Evolutionary conservation across 192 early-diverging fungal genomes (phyloP).

Genomic region (Podila verticillata): DNA sequence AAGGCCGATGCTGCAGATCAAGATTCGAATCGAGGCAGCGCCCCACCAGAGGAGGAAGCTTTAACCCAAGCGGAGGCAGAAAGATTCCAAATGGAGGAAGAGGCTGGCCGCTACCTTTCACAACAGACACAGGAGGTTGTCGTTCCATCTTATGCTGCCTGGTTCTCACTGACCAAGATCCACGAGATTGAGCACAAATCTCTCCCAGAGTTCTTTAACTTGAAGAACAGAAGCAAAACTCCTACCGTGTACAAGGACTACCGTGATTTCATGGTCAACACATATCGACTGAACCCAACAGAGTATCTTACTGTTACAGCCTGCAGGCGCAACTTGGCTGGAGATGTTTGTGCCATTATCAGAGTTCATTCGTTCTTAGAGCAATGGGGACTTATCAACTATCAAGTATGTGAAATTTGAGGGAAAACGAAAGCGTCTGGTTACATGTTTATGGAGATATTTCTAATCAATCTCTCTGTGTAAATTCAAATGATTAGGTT

Average conservation of each 20-base stretch:
- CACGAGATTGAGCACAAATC: constrained; percentile 90
- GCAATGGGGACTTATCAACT: constrained; percentile 99
- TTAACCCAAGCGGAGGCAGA: constrained; percentile 27
- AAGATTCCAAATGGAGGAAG: constrained; percentile 60
- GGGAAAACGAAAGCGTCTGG: not conserved
- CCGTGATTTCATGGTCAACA: constrained; percentile 99
- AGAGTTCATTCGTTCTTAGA: constrained; percentile 98
- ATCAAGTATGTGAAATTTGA: constrained; percentile 76
- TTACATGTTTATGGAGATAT: not conserved
- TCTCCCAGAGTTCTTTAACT: constrained; percentile 97
- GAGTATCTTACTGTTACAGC: constrained; percentile 99
- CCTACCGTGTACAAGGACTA: constrained; percentile 93
- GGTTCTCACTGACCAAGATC: constrained; percentile 86
- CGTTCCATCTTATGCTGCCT: constrained; percentile 91
- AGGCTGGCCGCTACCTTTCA: constrained; percentile 72
- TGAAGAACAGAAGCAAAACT: constrained; percentile 92
- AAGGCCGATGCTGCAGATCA: constrained; percentile 28
- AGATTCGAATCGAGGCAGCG: constrained; percentile 7
- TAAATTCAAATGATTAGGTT: constrained; percentile 60
- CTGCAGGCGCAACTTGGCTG: constrained; percentile 94
- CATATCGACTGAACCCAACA: constrained; percentile 92
- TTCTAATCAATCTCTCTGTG: not conserved
- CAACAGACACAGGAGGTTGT: constrained; percentile 78
- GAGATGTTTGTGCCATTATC: constrained; percentile 99
- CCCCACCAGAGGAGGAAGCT: constrained; percentile 21